Base-by-base conservation (phyloP, 768 basidiomycete species). In the Coprinopsis marcescibilis region DNA sequence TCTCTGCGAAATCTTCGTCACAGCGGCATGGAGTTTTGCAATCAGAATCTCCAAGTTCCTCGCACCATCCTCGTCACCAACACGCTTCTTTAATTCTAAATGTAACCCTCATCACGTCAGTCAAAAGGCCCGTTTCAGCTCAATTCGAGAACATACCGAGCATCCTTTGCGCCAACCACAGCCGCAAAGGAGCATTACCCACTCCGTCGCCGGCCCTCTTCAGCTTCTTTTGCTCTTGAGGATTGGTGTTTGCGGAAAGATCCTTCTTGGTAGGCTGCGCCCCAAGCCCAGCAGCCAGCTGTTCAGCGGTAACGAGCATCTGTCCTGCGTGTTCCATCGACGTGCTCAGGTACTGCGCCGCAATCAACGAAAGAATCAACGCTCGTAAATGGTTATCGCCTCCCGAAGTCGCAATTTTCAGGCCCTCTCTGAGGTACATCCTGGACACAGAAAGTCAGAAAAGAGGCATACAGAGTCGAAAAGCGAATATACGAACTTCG, bases 331-430 rank as follows among this genome's bases (percentile, higher is more conserved):
- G 80, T n/a, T 80, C 77, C 2, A 70, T 70, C 0, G 84, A 76
- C 0, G 87, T 88, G 46, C 86, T 77, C 21, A 84, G 55, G 50
- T 87, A 89, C 51, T 88, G 83, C 21, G 81, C 73, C 1, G 85
- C 73, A 10, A 82, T 74, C 14, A 89, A 70, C 2, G 83, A 77
- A 14, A 89, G 68, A 2, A 88, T 68, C 1, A 87, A 65, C 11
- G 84, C 83, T 7, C 85, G 81, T 15, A 88, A 64, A 57, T 89
- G 77, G 51, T 87, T 89, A 50, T 89, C 87, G 15, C 74, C 78
- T 2, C 82, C 71, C 1, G 60, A 54, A 1, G 76, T 80, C 0
- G 80, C 76, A 12, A 82, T 65, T 11, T 73, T 68, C 1, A 90
- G 70, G 0, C 85, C 81, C 1, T 64, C 60, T 45, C 81, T 81